Evolutionary conservation across 192 early-diverging fungal genomes (phyloP).

Genomic region (Coemansia reversa): DNA sequence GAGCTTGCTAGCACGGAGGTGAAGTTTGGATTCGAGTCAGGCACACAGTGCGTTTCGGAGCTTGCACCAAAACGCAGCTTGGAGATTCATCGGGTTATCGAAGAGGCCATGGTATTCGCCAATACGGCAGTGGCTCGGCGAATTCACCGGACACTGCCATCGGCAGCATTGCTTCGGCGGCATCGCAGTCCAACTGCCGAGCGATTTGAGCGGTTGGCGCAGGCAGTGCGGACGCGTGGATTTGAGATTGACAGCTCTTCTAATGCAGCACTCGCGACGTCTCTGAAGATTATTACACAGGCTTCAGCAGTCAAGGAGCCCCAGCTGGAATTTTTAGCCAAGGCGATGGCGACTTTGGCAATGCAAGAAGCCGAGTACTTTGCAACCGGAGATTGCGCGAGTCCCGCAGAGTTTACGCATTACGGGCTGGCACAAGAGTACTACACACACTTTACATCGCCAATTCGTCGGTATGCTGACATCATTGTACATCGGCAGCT

Average conservation of each 20-base stretch:
- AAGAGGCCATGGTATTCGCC: slow-evolving; percentile 81
- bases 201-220: slow-evolving; percentile 62
- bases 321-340: slow-evolving; percentile 60
- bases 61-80: slow-evolving; percentile 63
- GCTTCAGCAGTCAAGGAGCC: slow-evolving; percentile 48
- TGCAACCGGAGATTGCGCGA: slow-evolving; percentile 55
- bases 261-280: slow-evolving; percentile 62
- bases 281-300: slow-evolving; percentile 53
- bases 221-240: slow-evolving; percentile 60
- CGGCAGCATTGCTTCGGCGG: slow-evolving; percentile 64
- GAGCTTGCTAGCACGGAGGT: slow-evolving; percentile 74
- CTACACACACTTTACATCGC: slow-evolving; percentile 84
- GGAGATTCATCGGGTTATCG: slow-evolving; percentile 72
- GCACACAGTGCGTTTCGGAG: slow-evolving; percentile 60
- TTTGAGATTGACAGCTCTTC: slow-evolving; percentile 64
- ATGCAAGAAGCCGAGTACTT: slow-evolving; percentile 77
- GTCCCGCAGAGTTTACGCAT: slow-evolving; percentile 56
- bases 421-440: slow-evolving; percentile 73
- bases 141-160: slow-evolving; percentile 57
- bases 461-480: slow-evolving; percentile 81
- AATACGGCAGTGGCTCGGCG: slow-evolving; percentile 65
- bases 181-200: slow-evolving; percentile 64
- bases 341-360: slow-evolving; percentile 73
- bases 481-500: slow-evolving; percentile 75
- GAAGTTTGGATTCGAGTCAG: slow-evolving; percentile 67